Conservation (phyloP, 1,284 basidiomycete species). For the Chalciporus piperatoides region DNA sequence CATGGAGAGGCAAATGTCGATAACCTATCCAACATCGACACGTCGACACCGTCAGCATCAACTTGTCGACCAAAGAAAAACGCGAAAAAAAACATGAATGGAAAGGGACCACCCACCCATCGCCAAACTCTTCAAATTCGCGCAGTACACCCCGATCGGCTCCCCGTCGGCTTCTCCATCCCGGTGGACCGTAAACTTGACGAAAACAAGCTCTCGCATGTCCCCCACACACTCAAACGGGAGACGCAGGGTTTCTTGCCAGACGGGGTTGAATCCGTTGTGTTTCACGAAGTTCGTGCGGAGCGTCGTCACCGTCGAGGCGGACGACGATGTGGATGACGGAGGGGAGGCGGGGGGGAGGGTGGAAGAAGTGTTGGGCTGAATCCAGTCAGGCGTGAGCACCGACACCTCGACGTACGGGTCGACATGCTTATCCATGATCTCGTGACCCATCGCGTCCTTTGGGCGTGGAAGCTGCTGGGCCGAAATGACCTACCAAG, state of each 20-base stretch:
- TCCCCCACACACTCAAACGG: slow-evolving; percentile 72
- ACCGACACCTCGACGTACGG: slow-evolving; percentile 79
- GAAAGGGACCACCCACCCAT: slow-evolving; percentile 51
- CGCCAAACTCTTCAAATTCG: slow-evolving; percentile 62
- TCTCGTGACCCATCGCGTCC: slow-evolving; percentile 60
- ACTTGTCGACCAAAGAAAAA: neutral
- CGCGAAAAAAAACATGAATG: neutral
- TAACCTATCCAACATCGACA: slow-evolving; percentile 53
- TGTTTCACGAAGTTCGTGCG: slow-evolving; percentile 68
- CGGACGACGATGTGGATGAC: slow-evolving; percentile 27
- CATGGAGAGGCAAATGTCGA: slow-evolving; percentile 83
- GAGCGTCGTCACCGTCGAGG: slow-evolving; percentile 43
- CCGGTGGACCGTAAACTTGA: slow-evolving; percentile 69
- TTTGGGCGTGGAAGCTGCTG: slow-evolving; percentile 86
- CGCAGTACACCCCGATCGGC: slow-evolving; percentile 69
- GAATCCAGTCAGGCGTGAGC: slow-evolving; percentile 70
- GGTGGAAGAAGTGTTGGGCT: slow-evolving; percentile 5
- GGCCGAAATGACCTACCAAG: slow-evolving; percentile 75
- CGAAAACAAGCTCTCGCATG: slow-evolving; percentile 80
- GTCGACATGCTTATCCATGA: slow-evolving; percentile 58
- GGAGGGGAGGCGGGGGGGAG: slow-evolving; percentile 29
- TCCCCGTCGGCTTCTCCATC: slow-evolving; percentile 61
- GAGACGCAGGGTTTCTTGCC: slow-evolving; percentile 71
- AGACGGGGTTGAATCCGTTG: slow-evolving; percentile 88
- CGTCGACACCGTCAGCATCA: slow-evolving; percentile 10